These are phyloP conservation scores for Alternaria arborescens DNA, from an alignment of 2,329 filamentous ascomycete species.

Conservation along the genomic window DNA sequence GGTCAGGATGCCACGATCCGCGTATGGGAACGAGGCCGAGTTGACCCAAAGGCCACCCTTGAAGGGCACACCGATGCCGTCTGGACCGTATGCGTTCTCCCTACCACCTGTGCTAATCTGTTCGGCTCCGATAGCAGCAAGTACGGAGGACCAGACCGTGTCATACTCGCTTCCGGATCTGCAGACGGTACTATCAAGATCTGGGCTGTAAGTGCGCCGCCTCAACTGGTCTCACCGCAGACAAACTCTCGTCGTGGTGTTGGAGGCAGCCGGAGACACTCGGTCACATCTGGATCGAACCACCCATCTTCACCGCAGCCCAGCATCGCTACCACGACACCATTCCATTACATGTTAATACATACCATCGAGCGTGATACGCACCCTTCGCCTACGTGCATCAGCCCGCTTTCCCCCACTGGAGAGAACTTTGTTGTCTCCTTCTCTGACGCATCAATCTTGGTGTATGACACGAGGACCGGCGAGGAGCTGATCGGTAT, in stretches of 20 bases:
- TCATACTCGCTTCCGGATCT: conserved; percentile 88
- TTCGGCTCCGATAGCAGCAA: conserved; percentile 76
- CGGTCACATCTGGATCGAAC: conserved; percentile 91
- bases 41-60: conserved; percentile 93
- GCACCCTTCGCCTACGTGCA: conserved; percentile 83
- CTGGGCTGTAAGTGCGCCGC: conserved; percentile 93
- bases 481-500: conserved; percentile 92
- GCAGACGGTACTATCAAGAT: conserved; percentile 92
- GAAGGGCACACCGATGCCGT: conserved; percentile 96
- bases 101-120: conserved; percentile 79
- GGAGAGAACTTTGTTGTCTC: conserved; percentile 93
- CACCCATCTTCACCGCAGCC: conserved; percentile 92
- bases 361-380: conserved; percentile 81
- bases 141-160: conserved; percentile 83
- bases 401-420: conserved; percentile 82
- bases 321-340: conserved; percentile 81
- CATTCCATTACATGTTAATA: conserved; percentile 87
- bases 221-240: conserved; percentile 83
- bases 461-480: conserved; percentile 90
- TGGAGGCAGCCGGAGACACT: conserved; percentile 84
- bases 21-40: conserved; percentile 93
- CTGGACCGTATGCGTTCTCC: conserved; percentile 93
- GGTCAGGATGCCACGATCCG: conserved; percentile 92
- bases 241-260: conserved; percentile 72
- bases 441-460: conserved; percentile 86